phyloP scores from a whole-genome alignment of 805 yeast species.

The Candida andamanensis region DNA sequence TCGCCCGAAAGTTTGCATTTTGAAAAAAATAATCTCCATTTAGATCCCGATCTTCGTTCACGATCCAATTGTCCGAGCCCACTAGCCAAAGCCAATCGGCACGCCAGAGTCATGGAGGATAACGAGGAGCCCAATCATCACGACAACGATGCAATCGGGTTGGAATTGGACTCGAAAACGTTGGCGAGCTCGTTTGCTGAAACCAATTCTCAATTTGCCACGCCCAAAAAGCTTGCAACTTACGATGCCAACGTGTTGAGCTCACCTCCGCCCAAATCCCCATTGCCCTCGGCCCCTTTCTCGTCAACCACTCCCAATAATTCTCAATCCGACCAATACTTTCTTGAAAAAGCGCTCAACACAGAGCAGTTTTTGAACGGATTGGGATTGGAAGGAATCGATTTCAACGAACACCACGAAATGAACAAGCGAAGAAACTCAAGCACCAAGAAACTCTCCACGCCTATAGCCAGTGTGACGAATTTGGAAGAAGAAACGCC shows the following conservation, averaged over 20 bases:
- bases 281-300: constrained; percentile 15
- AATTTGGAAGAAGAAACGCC: constrained; percentile 24
- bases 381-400: constrained; percentile 36
- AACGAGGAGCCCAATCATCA: constrained; percentile 15
- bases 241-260: constrained; percentile 9
- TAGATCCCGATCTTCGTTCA: constrained; percentile 4
- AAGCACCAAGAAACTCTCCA: constrained; percentile 6
- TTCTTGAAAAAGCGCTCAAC: constrained; percentile 9
- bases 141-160: constrained; percentile 1
- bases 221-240: constrained; percentile 14
- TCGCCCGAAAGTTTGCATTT: constrained; percentile 6
- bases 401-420: constrained; percentile 15
- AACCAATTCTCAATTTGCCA: constrained; percentile 6
- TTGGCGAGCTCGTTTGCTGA: constrained; percentile 6
- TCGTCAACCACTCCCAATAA: constrained; percentile 8
- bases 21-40: constrained; percentile 5
- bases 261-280: constrained; percentile 38
- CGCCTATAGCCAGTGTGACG: constrained; percentile 30
- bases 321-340: constrained; percentile 7
- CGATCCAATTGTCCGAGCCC: constrained; percentile 35
- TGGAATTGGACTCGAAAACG: not conserved
- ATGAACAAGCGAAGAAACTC: constrained; percentile 4
- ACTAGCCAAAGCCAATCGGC: constrained; percentile 38
- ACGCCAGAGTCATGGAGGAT: constrained; percentile 41
- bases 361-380: constrained; percentile 27